These are phyloP conservation scores for Metschnikowia baotianmanensis DNA, from an alignment of 805 yeast species.

Conservation along the genomic window DNA sequence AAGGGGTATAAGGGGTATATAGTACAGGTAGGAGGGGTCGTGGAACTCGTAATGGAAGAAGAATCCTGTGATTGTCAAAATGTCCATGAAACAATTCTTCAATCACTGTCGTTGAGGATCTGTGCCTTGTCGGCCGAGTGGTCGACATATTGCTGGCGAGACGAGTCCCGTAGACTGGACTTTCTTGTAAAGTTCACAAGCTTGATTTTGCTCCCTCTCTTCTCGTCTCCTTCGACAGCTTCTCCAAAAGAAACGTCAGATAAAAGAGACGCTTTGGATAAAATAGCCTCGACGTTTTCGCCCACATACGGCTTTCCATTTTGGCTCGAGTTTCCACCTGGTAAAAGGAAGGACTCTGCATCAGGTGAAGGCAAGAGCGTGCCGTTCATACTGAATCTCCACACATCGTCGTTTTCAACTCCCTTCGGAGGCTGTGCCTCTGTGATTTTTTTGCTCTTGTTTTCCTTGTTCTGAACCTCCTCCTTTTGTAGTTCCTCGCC, in stretches of 20 bases:
- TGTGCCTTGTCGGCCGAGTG: conserved; percentile 34
- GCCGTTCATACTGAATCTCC: conserved; percentile 19
- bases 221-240: conserved; percentile 6
- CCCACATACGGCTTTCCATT: not conserved
- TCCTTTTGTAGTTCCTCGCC: not conserved
- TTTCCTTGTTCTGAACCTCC: not conserved
- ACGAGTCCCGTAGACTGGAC: conserved; percentile 41
- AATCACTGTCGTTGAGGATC: conserved; percentile 33
- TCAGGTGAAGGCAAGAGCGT: conserved; percentile 12
- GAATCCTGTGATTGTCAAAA: not conserved
- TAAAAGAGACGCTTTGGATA: conserved; percentile 13
- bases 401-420: conserved; percentile 21
- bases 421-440: not conserved
- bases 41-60: too few species aligned
- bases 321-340: not conserved
- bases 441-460: not conserved
- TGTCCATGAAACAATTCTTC: not conserved
- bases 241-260: conserved; percentile 12
- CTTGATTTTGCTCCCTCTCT: conserved; percentile 32
- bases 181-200: conserved; percentile 48
- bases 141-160: conserved; percentile 30
- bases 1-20: too few species aligned
- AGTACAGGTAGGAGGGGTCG: too few species aligned
- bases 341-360: conserved; percentile 13
- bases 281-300: not conserved